phyloP scores from a whole-genome alignment of 495 filamentous ascomycete species.

The Alectoria sarmentosa region DNA sequence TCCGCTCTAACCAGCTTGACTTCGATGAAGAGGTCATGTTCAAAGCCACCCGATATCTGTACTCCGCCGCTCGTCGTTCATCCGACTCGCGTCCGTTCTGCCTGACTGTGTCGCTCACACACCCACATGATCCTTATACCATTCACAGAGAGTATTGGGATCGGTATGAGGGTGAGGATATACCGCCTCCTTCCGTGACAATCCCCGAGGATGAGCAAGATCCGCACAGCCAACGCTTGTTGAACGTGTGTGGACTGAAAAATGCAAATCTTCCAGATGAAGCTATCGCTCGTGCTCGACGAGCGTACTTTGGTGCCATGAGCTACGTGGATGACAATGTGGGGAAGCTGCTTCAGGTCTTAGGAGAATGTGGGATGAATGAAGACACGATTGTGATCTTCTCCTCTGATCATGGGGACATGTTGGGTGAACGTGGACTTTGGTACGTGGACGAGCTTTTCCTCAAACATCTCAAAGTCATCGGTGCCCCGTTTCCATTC shows the following conservation, averaged over 20 bases:
- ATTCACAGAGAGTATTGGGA: slow-evolving; percentile 88
- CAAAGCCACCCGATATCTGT: slow-evolving; percentile 72
- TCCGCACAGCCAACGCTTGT: slow-evolving; percentile 68
- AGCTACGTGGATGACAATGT: slow-evolving; percentile 85
- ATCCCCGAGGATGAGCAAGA: slow-evolving; percentile 76
- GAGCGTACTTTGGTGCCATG: slow-evolving; percentile 83
- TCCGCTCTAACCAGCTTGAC: slow-evolving; percentile 87
- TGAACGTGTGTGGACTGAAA: slow-evolving; percentile 75
- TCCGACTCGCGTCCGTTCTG: slow-evolving; percentile 67
- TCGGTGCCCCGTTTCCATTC: background rate
- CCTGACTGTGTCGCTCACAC: slow-evolving; percentile 82
- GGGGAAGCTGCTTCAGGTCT: slow-evolving; percentile 63
- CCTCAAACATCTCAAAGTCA: slow-evolving; percentile 5
- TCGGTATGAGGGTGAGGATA: slow-evolving; percentile 78
- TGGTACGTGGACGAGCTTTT: slow-evolving; percentile 42
- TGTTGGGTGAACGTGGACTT: slow-evolving; percentile 80
- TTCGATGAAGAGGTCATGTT: slow-evolving; percentile 92
- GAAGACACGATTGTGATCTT: slow-evolving; percentile 83
- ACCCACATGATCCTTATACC: slow-evolving; percentile 87
- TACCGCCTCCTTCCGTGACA: slow-evolving; percentile 63
- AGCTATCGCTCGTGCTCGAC: slow-evolving; percentile 67
- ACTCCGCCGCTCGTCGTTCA: slow-evolving; percentile 68
- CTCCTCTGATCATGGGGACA: slow-evolving; percentile 84
- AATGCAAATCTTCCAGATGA: slow-evolving; percentile 70
- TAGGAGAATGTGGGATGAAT: slow-evolving; percentile 66